Evolutionary conservation across 163 green algal genomes (phyloP), one percentile per base, ranked within the genome.

Genomic region (Scenedesmus sp.): DNA sequence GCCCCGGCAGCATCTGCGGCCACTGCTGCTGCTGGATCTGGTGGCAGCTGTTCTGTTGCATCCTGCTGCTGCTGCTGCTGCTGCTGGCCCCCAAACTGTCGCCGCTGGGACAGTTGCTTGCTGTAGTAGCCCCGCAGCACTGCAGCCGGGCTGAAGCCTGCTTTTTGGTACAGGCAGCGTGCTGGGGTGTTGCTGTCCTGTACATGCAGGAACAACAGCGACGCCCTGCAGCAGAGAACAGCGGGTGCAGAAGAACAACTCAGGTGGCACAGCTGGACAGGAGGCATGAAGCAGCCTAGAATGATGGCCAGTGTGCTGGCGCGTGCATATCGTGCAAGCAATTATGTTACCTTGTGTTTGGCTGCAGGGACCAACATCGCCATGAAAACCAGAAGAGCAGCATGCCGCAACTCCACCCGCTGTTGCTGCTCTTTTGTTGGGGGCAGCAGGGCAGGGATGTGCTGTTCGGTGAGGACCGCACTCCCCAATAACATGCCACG

Each of bases 121-220:
- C 56, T 81, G 59, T 91, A 91, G 53, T 91, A 91, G 20, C 53
- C 87, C 3, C n/a, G 78, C 59, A 91, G 56, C 30, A 81, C 37
- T n/a, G 78, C 78, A 30, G 78, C 53, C 82, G n/a, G 6, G 1
- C 30, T 42, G 42, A 91, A 91, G 44, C 87, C 87, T 68, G 43
- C 43, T 15, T 87, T 87, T 7, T 56, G 13, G 78, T 91, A 91
- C 40, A 91, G 53, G 3, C 20, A 13, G 26, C 59, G 37, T 2
- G 87, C 87, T n/a, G 87, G 78, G 1, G 87, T 68, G 49, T 91
- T 91, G 73, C 33, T 91, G 37, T 53, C 46, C 44, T 91, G 87
- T 2, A 91, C 87, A n/a, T 91, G 87, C n/a, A 91, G 87, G 81
- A 91, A 91, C 51, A 87, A 6, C 49, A 91, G 49, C 6, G 78